Conservation (phyloP, 805 yeast genomes). For the Priceomyces melissophilus region DNA sequence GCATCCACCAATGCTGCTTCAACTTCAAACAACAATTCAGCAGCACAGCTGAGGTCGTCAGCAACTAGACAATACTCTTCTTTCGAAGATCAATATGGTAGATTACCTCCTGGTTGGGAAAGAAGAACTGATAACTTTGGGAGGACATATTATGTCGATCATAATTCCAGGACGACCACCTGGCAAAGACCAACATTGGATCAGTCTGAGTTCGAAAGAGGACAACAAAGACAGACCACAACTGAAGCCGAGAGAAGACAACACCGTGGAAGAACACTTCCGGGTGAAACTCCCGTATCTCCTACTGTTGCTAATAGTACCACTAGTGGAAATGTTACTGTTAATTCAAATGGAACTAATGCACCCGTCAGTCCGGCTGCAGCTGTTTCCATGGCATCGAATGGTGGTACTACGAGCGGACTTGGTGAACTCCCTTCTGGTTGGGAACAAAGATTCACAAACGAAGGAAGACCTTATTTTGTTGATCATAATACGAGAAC, state of each 20-base stretch:
- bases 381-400: constrained; percentile 65
- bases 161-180: constrained; percentile 96
- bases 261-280: constrained; percentile 86
- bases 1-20: constrained; percentile 10
- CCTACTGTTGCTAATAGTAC: constrained; percentile 28
- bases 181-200: constrained; percentile 95
- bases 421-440: constrained; percentile 97
- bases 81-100: constrained; percentile 94
- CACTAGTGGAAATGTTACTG: constrained; percentile 46
- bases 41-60: constrained; percentile 6
- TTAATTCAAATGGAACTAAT: constrained; percentile 41
- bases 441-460: constrained; percentile 98
- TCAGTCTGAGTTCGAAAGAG: constrained; percentile 68
- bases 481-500: constrained; percentile 99
- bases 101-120: constrained; percentile 99
- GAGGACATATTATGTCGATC: constrained; percentile 96
- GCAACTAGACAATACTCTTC: constrained; percentile 73
- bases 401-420: constrained; percentile 92
- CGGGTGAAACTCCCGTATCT: constrained; percentile 50
- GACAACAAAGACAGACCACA: constrained; percentile 58
- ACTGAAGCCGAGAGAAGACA: constrained; percentile 89
- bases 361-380: constrained; percentile 62
- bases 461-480: constrained; percentile 97
- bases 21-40: constrained; percentile 9
- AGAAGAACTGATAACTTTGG: constrained; percentile 97